Conservation (phyloP, 1,139 yeast genomes). For the Protomyces inouyei region DNA sequence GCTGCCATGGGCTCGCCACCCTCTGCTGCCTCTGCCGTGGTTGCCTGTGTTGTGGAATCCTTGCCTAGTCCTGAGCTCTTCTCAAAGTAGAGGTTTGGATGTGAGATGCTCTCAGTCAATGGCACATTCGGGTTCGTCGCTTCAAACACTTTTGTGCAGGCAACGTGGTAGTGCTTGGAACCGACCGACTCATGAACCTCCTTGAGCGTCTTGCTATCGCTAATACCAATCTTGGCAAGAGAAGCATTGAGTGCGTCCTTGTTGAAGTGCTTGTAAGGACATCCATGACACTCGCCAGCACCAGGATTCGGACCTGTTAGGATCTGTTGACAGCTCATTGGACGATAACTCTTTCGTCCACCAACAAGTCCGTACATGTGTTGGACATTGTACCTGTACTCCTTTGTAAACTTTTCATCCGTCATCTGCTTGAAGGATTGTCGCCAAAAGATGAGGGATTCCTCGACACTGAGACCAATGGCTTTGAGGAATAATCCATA, state of each 20-base stretch:
- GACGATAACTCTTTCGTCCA: conserved; percentile 73
- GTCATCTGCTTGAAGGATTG: conserved; percentile 64
- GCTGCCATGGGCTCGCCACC: neutral
- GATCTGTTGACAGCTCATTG: conserved; percentile 79
- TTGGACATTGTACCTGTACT: conserved; percentile 78
- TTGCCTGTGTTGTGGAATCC: neutral
- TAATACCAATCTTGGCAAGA: conserved; percentile 63
- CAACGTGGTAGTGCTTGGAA: conserved; percentile 64
- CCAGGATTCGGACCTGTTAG: conserved; percentile 63
- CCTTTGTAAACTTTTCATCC: conserved; percentile 75
- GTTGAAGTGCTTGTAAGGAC: conserved; percentile 78
- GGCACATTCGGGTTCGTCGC: conserved; percentile 51
- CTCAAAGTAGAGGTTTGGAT: conserved; percentile 85
- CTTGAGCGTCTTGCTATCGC: conserved; percentile 53
- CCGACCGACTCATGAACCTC: conserved; percentile 62
- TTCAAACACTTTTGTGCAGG: conserved; percentile 88
- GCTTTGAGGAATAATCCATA: conserved; percentile 79
- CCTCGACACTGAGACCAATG: conserved; percentile 80
- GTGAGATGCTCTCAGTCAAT: conserved; percentile 54
- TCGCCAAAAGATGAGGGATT: conserved; percentile 82
- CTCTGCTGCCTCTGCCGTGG: neutral
- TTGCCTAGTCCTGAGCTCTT: neutral
- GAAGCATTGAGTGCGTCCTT: conserved; percentile 55
- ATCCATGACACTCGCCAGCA: conserved; percentile 76
- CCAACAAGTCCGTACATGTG: conserved; percentile 93